phyloP scores from a whole-genome alignment of 2,329 filamentous ascomycete genomes.

The Fulvia fulva region DNA sequence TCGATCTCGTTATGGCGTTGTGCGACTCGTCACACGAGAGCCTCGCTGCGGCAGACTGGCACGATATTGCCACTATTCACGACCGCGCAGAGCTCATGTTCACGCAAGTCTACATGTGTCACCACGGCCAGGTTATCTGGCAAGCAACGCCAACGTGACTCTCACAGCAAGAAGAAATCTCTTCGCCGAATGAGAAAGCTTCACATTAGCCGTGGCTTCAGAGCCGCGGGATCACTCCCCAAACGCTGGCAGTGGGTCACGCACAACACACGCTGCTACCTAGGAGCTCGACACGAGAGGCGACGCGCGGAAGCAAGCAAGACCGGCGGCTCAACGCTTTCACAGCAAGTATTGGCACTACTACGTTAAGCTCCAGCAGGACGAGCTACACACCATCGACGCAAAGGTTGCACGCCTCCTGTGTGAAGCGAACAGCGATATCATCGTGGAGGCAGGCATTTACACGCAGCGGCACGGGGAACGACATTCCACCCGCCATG shows the following conservation, averaged over 20 bases:
- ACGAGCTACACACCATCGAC: constrained; percentile 5
- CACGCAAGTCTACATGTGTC: background rate
- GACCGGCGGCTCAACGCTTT: constrained; percentile 18
- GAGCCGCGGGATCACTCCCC: constrained; percentile 17
- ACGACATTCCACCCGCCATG: constrained; percentile 19
- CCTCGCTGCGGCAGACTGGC: background rate
- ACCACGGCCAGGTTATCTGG: background rate
- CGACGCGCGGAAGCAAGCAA: constrained; percentile 10
- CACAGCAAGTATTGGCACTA: constrained; percentile 2
- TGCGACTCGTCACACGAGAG: constrained; percentile 7
- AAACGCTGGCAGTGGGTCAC: constrained; percentile 9
- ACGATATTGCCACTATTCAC: background rate
- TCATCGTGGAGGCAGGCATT: constrained; percentile 15
- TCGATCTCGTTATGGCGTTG: constrained; percentile 14
- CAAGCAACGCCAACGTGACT: background rate
- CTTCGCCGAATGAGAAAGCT: constrained; percentile 4
- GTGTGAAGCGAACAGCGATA: constrained; percentile 18
- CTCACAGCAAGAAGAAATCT: background rate
- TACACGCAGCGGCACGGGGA: constrained; percentile 24
- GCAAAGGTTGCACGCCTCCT: constrained; percentile 11
- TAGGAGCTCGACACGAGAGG: constrained; percentile 2
- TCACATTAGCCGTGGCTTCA: constrained; percentile 11
- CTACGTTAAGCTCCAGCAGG: constrained; percentile 8
- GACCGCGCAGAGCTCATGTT: background rate
- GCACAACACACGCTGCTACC: constrained; percentile 1